phyloP scores from a whole-genome alignment of 495 filamentous ascomycete species.

The Penicillium canariense region DNA sequence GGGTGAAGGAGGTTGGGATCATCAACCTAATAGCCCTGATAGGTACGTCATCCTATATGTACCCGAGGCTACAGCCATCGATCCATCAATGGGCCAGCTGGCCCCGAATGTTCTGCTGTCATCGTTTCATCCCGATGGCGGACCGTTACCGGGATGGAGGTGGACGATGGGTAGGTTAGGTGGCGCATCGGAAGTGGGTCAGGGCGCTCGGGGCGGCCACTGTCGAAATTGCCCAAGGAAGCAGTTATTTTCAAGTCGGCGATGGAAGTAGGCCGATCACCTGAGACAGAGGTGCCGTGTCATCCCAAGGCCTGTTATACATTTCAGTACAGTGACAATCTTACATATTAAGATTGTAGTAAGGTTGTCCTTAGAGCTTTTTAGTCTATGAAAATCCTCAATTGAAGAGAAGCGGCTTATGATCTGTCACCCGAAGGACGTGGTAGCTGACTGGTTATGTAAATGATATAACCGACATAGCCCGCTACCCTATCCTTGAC shows the following conservation, averaged over 20 bases:
- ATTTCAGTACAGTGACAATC: too few relatives aligned
- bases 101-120: neutral
- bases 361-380: too few relatives aligned
- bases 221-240: neutral
- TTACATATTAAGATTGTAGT: too few relatives aligned
- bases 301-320: too few relatives aligned
- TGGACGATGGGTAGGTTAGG: neutral
- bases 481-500: too few relatives aligned
- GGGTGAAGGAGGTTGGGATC: neutral
- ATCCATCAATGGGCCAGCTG: neutral
- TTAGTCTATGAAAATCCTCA: too few relatives aligned
- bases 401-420: too few relatives aligned
- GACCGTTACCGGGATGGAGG: slow-evolving; percentile 16
- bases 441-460: too few relatives aligned
- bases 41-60: neutral
- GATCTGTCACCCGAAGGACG: too few relatives aligned
- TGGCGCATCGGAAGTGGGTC: neutral
- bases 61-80: neutral
- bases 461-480: too few relatives aligned
- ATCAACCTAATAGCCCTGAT: neutral
- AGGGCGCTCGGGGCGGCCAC: neutral
- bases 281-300: too few relatives aligned
- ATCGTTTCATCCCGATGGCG: slow-evolving; percentile 7
- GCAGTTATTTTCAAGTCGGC: neutral
- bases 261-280: neutral